Evolutionary conservation across 1,284 basidiomycete genomes (phyloP).

Genomic region (Retiboletus flavoniger): DNA sequence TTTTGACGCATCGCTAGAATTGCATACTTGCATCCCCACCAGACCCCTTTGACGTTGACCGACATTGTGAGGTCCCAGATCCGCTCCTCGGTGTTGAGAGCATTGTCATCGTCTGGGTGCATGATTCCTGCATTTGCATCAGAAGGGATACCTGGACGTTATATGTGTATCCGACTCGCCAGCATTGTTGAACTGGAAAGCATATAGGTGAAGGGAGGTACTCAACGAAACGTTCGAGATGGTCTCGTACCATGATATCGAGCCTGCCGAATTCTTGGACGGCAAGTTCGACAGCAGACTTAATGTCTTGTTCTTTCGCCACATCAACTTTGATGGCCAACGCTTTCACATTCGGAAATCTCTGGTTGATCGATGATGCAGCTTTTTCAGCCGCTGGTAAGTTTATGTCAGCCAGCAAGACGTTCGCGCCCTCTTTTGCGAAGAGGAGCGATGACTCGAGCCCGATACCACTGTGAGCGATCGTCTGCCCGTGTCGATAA

Average conservation of each 20-base stretch:
- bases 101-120: slow-evolving; percentile 93
- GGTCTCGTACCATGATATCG: slow-evolving; percentile 78
- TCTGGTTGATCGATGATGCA: slow-evolving; percentile 61
- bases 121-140: slow-evolving; percentile 68
- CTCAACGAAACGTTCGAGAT: neutral
- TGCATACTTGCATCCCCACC: slow-evolving; percentile 98
- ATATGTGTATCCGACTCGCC: slow-evolving; percentile 41
- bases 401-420: slow-evolving; percentile 89
- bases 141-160: neutral
- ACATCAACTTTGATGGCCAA: slow-evolving; percentile 83
- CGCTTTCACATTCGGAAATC: slow-evolving; percentile 71
- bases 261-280: slow-evolving; percentile 85
- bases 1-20: slow-evolving; percentile 95
- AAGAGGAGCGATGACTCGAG: slow-evolving; percentile 92
- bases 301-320: slow-evolving; percentile 82
- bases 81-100: slow-evolving; percentile 91
- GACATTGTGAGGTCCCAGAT: slow-evolving; percentile 95
- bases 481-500: slow-evolving; percentile 6
- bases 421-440: slow-evolving; percentile 86
- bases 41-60: slow-evolving; percentile 97
- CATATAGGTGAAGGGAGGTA: neutral
- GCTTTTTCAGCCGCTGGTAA: slow-evolving; percentile 70
- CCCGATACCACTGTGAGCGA: slow-evolving; percentile 76
- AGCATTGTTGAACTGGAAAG: slow-evolving; percentile 81
- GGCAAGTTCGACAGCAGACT: slow-evolving; percentile 76